Base-by-base conservation (phyloP, 352 stramenopile species). In the Peronospora belbahrii region DNA sequence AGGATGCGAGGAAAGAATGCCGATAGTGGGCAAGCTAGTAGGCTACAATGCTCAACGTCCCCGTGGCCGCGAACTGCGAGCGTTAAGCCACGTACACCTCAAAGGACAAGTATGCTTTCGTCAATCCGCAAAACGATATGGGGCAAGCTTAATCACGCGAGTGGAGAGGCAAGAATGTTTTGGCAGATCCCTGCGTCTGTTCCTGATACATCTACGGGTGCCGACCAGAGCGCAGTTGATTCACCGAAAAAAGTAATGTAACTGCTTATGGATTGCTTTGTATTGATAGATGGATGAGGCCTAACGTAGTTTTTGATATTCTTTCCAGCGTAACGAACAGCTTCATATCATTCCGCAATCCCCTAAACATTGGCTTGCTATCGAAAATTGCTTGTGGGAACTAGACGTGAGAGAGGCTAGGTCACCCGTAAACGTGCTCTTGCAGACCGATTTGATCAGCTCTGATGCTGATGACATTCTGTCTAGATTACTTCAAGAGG, bases 311-410 rank as follows among this genome's bases (percentile, higher is more conserved):
- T 37, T 33, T 37, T 33, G 28, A 24, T 32, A 11, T 17, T 3
- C 22, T 20, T 42, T 50, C n/a, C 27, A 64, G 49, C 52, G 14
- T 30, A 42, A 19, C 2, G 37, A 56, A 2, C 48, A 44, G 27
- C 17, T 56, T 17, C 0, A 42, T 27, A 42, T 51, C 13, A 40
- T 44, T 6, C 42, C 59, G 0, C 51, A 66, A 34, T 56, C 59
- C 13, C n/a, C 40, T 8, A 42, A 18, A 15, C 68, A 85, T 44
- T 85, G 75, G 75, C 20, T 56, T n/a, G 52, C 51, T 2, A 72
- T 88, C 20, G 73, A 88, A 48, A 49, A 64, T 2, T 70, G 59
- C 27, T 48, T 88, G 24, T 85, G 75, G 75, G 59, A 79, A 23
- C 61, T 88, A 39, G 75, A 88, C 24, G 47, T 52, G 15, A 57